These are phyloP conservation scores for Arachnomyces sp. DNA, from an alignment of 2,329 filamentous ascomycete species.

Conservation along the genomic window DNA sequence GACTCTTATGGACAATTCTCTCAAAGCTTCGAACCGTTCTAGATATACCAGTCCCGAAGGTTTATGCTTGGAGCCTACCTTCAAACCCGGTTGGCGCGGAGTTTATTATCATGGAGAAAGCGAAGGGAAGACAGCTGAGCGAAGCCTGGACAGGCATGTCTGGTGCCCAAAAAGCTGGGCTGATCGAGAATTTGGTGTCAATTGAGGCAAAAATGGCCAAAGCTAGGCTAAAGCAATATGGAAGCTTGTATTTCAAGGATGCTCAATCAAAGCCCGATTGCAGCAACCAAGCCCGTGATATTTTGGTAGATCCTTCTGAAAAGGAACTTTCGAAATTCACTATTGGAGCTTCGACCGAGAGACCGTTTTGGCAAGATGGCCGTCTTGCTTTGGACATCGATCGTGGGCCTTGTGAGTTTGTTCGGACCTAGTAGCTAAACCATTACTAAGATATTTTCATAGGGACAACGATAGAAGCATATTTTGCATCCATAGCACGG, in stretches of 20 bases:
- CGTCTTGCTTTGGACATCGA: conserved; percentile 9
- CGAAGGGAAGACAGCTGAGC: conserved; percentile 11
- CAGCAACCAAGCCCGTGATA: neutral
- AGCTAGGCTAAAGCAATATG: conserved; percentile 8
- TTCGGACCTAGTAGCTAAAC: neutral
- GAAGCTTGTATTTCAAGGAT: conserved; percentile 15
- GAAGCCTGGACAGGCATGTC: conserved; percentile 15
- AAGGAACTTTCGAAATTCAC: conserved; percentile 8
- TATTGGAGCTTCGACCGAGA: conserved; percentile 12
- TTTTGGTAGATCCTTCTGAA: neutral
- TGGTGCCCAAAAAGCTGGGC: conserved; percentile 12
- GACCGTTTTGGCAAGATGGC: conserved; percentile 12
- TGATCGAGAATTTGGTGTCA: conserved; percentile 14
- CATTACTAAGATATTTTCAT: conserved; percentile 1
- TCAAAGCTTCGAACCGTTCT: conserved; percentile 13
- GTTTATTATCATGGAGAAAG: conserved; percentile 18
- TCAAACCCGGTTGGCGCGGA: conserved; percentile 15
- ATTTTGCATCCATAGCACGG: conserved; percentile 13
- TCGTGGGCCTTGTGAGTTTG: conserved; percentile 12
- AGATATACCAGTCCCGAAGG: conserved; percentile 14
- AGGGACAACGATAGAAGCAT: conserved; percentile 14
- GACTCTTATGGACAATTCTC: too few relatives aligned
- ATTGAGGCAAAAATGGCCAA: conserved; percentile 12
- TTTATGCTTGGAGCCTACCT: conserved; percentile 13
- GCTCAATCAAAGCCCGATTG: conserved; percentile 4